Percentiles rank a stretch among this genome's conserved stretches.
Evolutionary conservation across 2,329 filamentous ascomycete genomes (phyloP).

Genomic region (Trichothecium sympodiale): DNA sequence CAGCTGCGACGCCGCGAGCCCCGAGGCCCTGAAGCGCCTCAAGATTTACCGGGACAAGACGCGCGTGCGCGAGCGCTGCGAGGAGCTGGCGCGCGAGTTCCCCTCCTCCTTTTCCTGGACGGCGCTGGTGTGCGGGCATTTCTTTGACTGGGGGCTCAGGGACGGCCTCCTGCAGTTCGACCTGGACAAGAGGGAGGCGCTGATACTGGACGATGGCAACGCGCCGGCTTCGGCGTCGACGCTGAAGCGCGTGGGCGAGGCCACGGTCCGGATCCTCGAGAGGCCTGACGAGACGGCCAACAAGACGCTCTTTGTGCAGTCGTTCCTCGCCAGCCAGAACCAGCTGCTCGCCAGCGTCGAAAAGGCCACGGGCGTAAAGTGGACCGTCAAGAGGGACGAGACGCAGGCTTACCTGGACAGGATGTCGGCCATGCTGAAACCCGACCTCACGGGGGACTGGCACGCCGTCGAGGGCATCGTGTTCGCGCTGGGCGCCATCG

Average conservation of each 20-base stretch:
- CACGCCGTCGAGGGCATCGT: conserved; percentile 34
- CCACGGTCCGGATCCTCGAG: conserved; percentile 36
- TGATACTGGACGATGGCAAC: conserved; percentile 41
- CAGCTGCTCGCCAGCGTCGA: conserved; percentile 37
- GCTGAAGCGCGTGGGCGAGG: conserved; percentile 34
- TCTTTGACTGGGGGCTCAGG: conserved; percentile 38
- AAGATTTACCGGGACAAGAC: conserved; percentile 23
- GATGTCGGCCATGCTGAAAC: conserved; percentile 15
- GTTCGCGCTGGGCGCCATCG: conserved; percentile 34
- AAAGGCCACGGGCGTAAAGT: conserved; percentile 32
- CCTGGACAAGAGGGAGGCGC: conserved; percentile 26
- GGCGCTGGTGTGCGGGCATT: conserved; percentile 29
- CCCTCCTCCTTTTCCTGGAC: conserved; percentile 39
- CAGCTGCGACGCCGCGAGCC: conserved; percentile 22
- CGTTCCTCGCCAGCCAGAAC: conserved; percentile 35
- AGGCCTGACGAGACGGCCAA: conserved; percentile 42
- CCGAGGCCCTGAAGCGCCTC: conserved; percentile 17
- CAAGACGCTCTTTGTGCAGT: conserved; percentile 32
- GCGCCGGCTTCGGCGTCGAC: conserved; percentile 35
- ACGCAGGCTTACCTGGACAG: conserved; percentile 26
- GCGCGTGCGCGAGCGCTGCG: conserved; percentile 17
- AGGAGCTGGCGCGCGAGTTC: conserved; percentile 17
- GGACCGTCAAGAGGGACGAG: conserved; percentile 19
- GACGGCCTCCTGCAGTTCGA: conserved; percentile 30
- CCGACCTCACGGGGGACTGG: conserved; percentile 16